Base-by-base conservation (phyloP, 441 rosid species). In the Capsella rubella region DNA sequence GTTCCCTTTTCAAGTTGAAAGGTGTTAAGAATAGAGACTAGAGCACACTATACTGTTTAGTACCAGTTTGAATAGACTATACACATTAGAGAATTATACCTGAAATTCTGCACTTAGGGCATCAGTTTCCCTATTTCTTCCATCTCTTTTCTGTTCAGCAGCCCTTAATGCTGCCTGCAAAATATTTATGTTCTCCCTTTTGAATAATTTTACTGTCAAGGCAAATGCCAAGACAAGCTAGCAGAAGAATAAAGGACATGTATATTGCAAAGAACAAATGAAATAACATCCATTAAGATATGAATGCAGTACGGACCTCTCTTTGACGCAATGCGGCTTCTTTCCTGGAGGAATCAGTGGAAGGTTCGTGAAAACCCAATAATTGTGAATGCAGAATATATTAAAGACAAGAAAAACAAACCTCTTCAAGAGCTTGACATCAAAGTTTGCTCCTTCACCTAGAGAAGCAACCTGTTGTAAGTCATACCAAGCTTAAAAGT, bases 271-370 rank as follows among this genome's bases (percentile, higher is more conserved):
- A 46, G 35, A 67, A 40, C 68, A 40, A 43, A 43, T 34, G 11
- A 60, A 51, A 34, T 42, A 58, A 43, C 32, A 21, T 62, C 14
- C 37, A 35, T 8, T 53, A n/a, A 25, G 14, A 25, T 54, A 56
- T 56, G 55, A 56, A 40, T 40, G 54, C 66, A 55, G 1, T 31
- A 53, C 82, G 29, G 79, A 90, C 99, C 92, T 95, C 98, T 89
- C 98, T 89, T 80, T 93, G 96, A 45, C 91, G 96, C 85, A 95
- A 78, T 64, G 96, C 95, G 68, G 94, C 98, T 85, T 93, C 99
- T 80, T 90, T 95, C 90, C 99, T 78, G 64, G 32, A 72, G 37
- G 27, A n/a, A 66, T 58, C 42, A 72, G 43, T 6, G 4, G 7
- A 14, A 50, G 58, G 1, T 53, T 46, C 3, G n/a, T 78, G 1